Evolutionary conservation across 208 protist genomes (phyloP).

Genomic region (Trypanosoma melophagium): DNA sequence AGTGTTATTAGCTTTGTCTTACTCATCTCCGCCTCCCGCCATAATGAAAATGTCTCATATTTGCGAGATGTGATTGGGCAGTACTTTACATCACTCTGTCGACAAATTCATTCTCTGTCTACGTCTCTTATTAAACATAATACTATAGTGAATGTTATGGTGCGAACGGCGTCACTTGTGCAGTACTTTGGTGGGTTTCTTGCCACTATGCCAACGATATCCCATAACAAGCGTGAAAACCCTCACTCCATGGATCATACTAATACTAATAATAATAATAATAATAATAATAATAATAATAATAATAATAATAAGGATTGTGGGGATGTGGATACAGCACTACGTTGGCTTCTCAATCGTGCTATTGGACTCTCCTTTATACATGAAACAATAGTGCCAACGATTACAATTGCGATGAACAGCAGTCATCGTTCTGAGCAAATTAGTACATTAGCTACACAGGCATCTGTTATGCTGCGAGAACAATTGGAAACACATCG

Average conservation of each 20-base stretch:
- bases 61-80: conserved; percentile 16
- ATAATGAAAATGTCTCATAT: background rate
- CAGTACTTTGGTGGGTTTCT: conserved; percentile 80
- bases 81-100: conserved; percentile 47
- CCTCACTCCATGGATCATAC: conserved; percentile 12
- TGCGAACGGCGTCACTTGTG: conserved; percentile 77
- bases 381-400: conserved; percentile 43
- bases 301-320: background rate
- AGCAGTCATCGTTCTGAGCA: conserved; percentile 50
- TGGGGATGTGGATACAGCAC: conserved; percentile 28
- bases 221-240: no score
- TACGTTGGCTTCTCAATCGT: conserved; percentile 42
- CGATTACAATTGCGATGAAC: conserved; percentile 46
- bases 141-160: conserved; percentile 76
- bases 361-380: conserved; percentile 32
- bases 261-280: conserved; percentile 9
- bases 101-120: conserved; percentile 51
- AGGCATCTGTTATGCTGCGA: conserved; percentile 53
- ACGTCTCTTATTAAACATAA: conserved; percentile 59
- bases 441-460: conserved; percentile 55
- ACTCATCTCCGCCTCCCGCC: conserved; percentile 15
- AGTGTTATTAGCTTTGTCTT: conserved; percentile 35
- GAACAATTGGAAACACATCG: conserved; percentile 77
- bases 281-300: background rate
- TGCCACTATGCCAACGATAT: conserved; percentile 44